These are phyloP conservation scores for Diaporthe citri DNA, from an alignment of 2,329 filamentous ascomycete species.

Conservation along the genomic window DNA sequence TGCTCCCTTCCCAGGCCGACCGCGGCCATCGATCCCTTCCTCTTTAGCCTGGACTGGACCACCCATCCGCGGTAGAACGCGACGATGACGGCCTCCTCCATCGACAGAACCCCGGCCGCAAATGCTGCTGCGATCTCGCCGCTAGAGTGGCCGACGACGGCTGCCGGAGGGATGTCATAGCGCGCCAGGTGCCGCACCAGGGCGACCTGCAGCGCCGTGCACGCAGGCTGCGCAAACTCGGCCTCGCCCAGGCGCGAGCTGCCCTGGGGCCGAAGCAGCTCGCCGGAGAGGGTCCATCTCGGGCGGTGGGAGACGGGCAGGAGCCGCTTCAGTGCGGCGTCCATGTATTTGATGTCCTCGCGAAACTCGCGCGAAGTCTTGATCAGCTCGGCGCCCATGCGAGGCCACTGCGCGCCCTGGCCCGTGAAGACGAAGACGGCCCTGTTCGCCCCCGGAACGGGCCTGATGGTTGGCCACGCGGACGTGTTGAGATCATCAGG, in stretches of 20 bases:
- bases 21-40: background rate
- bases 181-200: background rate
- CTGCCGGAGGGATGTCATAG: background rate
- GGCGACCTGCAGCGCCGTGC: background rate
- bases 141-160: background rate
- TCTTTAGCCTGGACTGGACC: background rate
- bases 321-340: background rate
- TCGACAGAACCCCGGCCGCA: background rate
- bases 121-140: background rate
- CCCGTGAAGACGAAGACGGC: conserved; percentile 38
- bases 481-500: conserved; percentile 9
- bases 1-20: background rate
- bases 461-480: background rate
- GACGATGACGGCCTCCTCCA: background rate
- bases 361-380: background rate
- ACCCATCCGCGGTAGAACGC: background rate
- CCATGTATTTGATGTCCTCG: conserved; percentile 8
- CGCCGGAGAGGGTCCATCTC: background rate
- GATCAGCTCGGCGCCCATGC: conserved; percentile 40
- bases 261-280: background rate
- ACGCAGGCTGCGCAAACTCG: background rate
- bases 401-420: conserved; percentile 43
- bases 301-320: background rate
- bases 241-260: background rate
- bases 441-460: background rate